Base-by-base conservation (phyloP, 768 basidiomycete genomes). In the Lactarius sanguifluus region DNA sequence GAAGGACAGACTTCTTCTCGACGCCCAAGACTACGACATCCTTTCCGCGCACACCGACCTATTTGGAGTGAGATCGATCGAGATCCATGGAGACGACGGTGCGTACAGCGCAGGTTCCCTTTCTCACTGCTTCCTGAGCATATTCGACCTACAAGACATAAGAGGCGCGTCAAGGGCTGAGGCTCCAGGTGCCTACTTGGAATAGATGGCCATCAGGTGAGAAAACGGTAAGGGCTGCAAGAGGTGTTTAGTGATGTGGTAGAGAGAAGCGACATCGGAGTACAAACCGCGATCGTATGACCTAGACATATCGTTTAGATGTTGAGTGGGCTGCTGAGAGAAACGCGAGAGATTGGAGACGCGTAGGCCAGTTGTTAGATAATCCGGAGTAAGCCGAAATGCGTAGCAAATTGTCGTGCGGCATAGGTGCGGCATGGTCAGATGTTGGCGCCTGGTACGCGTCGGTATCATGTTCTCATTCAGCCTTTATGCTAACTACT, bases 121-220 rank as follows among this genome's bases (percentile, higher is more conserved):
- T 93, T 73, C 93, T 82, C 63, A 98, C 97, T 62, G 97, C 97
- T 78, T 99, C 97, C n/a, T 90, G 81, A 15, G 97, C 97, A 77
- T 99, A 99, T 80, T 99, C 97, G 71, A 99, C 97, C 95, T 98
- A 78, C 58, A 66, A 32, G 74, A 70, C 43, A 74, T 68, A 68
- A 73, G 59, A 71, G 68, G 70, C 58, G 69, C 40, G 30, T 25
- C 23, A 41, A 32, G 45, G 40, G 5, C 43, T 28, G 34, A 58
- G 47, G 60, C 34, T 16, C 38, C 16, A 55, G 23, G 55, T 12
- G 64, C 60, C 36, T 70, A 93, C 95, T 85, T 98, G 95, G 84
- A 98, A 97, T 72, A 99, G 82, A 81, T 99, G 97, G 20, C 97
- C 97, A 81, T 98, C 97, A 66, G 96, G 96, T 52, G 95, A 97